Conservation (phyloP, 2,329 filamentous ascomycete genomes). For the Diaporthe australafricana region DNA sequence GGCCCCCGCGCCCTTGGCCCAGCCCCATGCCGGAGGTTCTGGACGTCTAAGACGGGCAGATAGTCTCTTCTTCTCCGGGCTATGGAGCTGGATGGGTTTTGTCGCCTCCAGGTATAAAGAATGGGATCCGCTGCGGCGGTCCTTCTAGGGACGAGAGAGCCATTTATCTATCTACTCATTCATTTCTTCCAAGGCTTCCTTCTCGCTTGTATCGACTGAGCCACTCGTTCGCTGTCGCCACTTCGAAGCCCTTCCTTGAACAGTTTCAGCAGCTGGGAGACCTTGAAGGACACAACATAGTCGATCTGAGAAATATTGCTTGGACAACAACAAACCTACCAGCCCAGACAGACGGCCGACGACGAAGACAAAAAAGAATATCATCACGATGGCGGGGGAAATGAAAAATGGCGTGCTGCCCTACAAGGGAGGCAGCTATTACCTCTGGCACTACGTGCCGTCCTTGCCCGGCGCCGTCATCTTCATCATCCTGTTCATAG, state of each 20-base stretch:
- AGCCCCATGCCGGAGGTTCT: background rate
- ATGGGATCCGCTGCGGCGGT: constrained; percentile 3
- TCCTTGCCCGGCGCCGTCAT: constrained; percentile 56
- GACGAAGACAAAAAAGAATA: background rate
- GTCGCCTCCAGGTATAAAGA: constrained; percentile 9
- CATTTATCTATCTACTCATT: background rate
- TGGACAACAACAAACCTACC: background rate
- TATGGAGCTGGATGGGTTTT: background rate
- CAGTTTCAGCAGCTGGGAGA: background rate
- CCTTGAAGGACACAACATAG: background rate
- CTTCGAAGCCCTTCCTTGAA: background rate
- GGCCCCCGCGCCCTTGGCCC: background rate
- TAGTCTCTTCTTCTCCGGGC: background rate
- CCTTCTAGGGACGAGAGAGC: background rate
- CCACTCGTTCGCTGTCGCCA: too few relatives aligned
- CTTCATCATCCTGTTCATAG: constrained; percentile 55
- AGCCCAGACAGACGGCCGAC: background rate
- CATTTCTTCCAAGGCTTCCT: background rate
- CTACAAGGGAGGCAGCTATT: constrained; percentile 44
- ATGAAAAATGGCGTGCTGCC: constrained; percentile 47
- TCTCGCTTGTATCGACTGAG: background rate
- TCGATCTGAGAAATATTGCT: background rate
- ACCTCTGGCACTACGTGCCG: constrained; percentile 53
- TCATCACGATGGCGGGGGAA: background rate
- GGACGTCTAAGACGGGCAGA: constrained; percentile 6